Evolutionary conservation across 2,329 filamentous ascomycete genomes (phyloP).

Genomic region (Hawksworthiomyces lignivorus): DNA sequence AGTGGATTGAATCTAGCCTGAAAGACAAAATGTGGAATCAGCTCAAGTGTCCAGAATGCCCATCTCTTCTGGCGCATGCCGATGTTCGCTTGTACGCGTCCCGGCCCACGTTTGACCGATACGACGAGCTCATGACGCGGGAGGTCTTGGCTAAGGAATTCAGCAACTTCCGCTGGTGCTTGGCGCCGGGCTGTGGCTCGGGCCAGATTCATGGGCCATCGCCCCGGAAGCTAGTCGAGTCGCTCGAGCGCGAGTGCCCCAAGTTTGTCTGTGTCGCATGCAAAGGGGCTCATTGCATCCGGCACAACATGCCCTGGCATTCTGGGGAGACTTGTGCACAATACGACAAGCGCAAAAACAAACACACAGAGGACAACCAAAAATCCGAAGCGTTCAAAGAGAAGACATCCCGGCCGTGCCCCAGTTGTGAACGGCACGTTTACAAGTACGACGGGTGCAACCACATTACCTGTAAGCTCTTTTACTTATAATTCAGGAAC

Average conservation of each 20-base stretch:
- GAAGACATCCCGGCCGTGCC: conserved; percentile 27
- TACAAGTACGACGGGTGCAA: conserved; percentile 31
- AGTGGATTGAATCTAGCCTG: conserved; percentile 27
- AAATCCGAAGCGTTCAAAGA: conserved; percentile 26
- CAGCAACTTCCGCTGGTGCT: conserved; percentile 30
- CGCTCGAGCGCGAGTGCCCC: conserved; percentile 17
- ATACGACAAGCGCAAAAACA: conserved; percentile 26
- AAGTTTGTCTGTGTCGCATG: conserved; percentile 27
- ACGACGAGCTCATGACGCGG: conserved; percentile 27
- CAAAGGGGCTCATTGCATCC: conserved; percentile 23
- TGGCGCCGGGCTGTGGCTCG: conserved; percentile 26
- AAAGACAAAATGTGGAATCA: conserved; percentile 24
- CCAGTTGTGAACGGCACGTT: conserved; percentile 26
- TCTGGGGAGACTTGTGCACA: conserved; percentile 28
- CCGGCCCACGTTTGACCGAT: conserved; percentile 22
- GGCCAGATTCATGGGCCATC: conserved; percentile 27
- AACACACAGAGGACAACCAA: conserved; percentile 22
- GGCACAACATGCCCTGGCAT: conserved; percentile 31
- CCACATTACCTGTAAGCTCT: conserved; percentile 32
- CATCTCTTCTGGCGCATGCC: conserved; percentile 20
- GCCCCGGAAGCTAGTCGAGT: too few species aligned
- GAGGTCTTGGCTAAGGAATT: conserved; percentile 20
- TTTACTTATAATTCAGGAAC: neutral
- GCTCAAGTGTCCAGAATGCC: conserved; percentile 29
- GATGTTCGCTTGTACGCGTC: conserved; percentile 24